Evolutionary conservation across 306 rosid species (phyloP), one percentile per base, ranked within the genome.

Genomic region (Sindora glabra): DNA sequence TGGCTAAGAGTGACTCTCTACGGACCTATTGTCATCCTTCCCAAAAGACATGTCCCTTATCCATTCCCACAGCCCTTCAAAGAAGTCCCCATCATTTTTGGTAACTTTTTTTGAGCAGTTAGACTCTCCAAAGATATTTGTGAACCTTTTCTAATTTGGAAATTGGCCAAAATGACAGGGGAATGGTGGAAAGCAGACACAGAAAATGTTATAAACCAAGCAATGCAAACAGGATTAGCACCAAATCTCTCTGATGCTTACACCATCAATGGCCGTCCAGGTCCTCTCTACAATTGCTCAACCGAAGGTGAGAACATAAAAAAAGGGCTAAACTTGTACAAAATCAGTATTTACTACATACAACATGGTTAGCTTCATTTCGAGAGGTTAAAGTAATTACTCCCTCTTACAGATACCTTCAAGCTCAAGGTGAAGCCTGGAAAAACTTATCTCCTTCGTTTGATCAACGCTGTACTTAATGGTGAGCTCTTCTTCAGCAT

Each of bases 141-240:
- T n/a, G n/a, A n/a, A n/a, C 34, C 8, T 29, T 29, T 26, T 57
- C 14, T 16, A 29, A 6, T 29, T 29, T 1, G 5, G 7, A 50
- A 5, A 8, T 58, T 40, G 22, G 36, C 5, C 44, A 19, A 3
- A 25, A 45, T 22, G 71, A 51, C 56, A 76, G 81, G 81, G 30
- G 81, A 77, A 34, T 77, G 81, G 81, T 77, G 81, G 81, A 77
- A 71, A 58, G 74, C 70, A 19, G 81, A 77, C 57, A 71, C 81
- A 15, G 81, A 71, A 45, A 53, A 38, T 5, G 33, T 77, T 12
- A 62, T 77, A 50, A 77, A 64, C 54, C 77, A 77, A 67, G 81
- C 77, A 37, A 30, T n/a, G 40, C 38, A 41, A 27, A 71, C 64
- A 12, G 81, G 81, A 21, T 46, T n/a, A 18, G 74, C 74, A 10